These are phyloP conservation scores for Tetrahymena thermophila DNA, from an alignment of 73 alveolate species.

Conservation along the genomic window DNA sequence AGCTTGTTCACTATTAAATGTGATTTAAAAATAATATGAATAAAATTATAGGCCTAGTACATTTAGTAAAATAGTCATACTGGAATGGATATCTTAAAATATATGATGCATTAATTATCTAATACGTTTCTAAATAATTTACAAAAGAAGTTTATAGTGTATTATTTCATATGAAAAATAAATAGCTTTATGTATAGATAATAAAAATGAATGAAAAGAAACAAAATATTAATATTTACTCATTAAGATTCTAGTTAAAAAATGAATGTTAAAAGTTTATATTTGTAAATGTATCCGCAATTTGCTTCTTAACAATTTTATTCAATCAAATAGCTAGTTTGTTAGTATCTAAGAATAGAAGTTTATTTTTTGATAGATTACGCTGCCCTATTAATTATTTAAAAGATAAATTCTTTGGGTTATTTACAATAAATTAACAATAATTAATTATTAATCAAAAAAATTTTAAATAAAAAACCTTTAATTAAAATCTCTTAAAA, in stretches of 20 bases:
- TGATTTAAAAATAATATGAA: not conserved
- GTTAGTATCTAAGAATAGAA: not conserved
- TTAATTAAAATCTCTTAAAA: not conserved
- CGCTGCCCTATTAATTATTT: not conserved
- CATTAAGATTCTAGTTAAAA: not conserved
- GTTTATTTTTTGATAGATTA: not conserved
- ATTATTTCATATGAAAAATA: not conserved
- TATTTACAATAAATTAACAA: not conserved
- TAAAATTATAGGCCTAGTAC: not conserved
- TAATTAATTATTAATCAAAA: not conserved
- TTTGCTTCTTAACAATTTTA: not conserved
- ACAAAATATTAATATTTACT: not conserved
- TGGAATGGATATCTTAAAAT: not conserved
- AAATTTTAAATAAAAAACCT: not conserved
- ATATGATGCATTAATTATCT: not conserved
- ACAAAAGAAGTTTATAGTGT: not conserved
- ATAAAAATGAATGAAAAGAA: not conserved
- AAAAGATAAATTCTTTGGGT: not conserved
- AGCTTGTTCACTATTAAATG: no score
- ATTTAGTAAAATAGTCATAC: not conserved
- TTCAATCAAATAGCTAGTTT: not conserved
- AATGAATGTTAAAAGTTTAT: no score
- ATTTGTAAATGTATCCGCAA: not conserved
- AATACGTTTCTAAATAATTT: not conserved
- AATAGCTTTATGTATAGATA: not conserved